Conservation (phyloP, 2,329 filamentous ascomycete species). For the Fusarium praegraminearum region DNA sequence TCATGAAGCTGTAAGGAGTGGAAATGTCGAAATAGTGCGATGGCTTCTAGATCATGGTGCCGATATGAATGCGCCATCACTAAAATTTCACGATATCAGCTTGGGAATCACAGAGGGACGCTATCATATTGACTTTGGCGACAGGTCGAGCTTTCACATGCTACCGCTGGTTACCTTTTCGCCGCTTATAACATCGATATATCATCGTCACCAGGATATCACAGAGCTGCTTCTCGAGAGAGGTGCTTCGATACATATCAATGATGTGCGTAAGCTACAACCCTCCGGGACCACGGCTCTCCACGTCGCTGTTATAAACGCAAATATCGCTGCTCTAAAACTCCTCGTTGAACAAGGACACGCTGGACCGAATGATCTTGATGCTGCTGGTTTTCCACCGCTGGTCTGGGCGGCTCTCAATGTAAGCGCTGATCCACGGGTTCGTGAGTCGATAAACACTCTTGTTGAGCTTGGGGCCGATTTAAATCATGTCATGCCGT, state of each 20-base stretch:
- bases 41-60: slow-evolving; percentile 20
- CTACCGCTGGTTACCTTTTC: slow-evolving; percentile 17
- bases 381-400: slow-evolving; percentile 25
- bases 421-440: background rate
- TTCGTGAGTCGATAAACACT: slow-evolving; percentile 8
- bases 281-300: slow-evolving; percentile 24
- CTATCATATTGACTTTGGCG: slow-evolving; percentile 23
- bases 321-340: slow-evolving; percentile 7
- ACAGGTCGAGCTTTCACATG: slow-evolving; percentile 18
- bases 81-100: background rate
- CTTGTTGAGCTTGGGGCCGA: slow-evolving; percentile 30
- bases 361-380: slow-evolving; percentile 22
- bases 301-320: slow-evolving; percentile 23
- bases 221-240: slow-evolving; percentile 14
- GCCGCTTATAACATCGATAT: slow-evolving; percentile 23
- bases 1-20: slow-evolving; percentile 1
- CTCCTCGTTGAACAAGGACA: slow-evolving; percentile 18
- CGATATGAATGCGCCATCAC: slow-evolving; percentile 10
- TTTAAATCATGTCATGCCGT: slow-evolving; percentile 21
- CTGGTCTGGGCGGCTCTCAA: slow-evolving; percentile 27
- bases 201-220: background rate
- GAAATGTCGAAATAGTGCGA: slow-evolving; percentile 8
- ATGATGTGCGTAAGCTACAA: background rate
- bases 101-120: slow-evolving; percentile 3
- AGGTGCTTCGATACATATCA: slow-evolving; percentile 28